These are phyloP conservation scores for Phialophora chinensis DNA, from an alignment of 2,329 filamentous ascomycete genomes.

Conservation along the genomic window DNA sequence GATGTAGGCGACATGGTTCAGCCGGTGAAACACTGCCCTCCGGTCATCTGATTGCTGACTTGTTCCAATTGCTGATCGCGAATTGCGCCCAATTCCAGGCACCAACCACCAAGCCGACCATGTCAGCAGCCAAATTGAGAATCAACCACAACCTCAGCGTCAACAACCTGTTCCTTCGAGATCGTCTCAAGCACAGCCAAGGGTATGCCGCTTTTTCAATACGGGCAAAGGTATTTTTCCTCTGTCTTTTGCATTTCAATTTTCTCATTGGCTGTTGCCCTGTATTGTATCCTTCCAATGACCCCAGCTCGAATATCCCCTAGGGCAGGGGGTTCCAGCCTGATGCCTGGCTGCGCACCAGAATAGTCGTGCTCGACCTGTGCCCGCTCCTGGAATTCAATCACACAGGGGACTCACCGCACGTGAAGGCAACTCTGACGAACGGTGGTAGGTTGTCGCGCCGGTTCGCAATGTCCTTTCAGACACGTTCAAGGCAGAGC, in stretches of 20 bases:
- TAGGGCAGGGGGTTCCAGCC: slow-evolving; percentile 1
- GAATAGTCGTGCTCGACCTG: slow-evolving; percentile 9
- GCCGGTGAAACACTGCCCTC: slow-evolving; percentile 24
- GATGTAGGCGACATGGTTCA: slow-evolving; percentile 20
- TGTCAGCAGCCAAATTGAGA: slow-evolving; percentile 17
- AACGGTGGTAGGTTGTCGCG: slow-evolving; percentile 54
- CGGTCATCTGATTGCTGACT: slow-evolving; percentile 31
- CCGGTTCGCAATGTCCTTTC: slow-evolving; percentile 59
- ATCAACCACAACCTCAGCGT: slow-evolving; percentile 15
- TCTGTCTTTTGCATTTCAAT: slow-evolving; percentile 27
- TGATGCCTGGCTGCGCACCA: slow-evolving; percentile 18
- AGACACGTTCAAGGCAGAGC: slow-evolving; percentile 46
- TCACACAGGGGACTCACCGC: slow-evolving; percentile 15
- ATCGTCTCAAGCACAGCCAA: slow-evolving; percentile 20
- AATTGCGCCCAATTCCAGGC: slow-evolving; percentile 24
- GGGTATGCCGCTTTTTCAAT: slow-evolving; percentile 36
- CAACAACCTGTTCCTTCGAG: slow-evolving; percentile 15
- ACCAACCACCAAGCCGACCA: slow-evolving; percentile 11
- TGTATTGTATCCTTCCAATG: slow-evolving; percentile 20
- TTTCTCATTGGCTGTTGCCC: slow-evolving; percentile 24
- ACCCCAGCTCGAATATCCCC: slow-evolving; percentile 8
- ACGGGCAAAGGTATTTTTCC: slow-evolving; percentile 33
- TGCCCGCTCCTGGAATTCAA: slow-evolving; percentile 1
- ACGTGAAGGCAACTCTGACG: slow-evolving; percentile 18
- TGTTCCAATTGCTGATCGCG: slow-evolving; percentile 26